phyloP scores from a whole-genome alignment of 148 eudicot species.

The Fagopyrum tataricum region DNA sequence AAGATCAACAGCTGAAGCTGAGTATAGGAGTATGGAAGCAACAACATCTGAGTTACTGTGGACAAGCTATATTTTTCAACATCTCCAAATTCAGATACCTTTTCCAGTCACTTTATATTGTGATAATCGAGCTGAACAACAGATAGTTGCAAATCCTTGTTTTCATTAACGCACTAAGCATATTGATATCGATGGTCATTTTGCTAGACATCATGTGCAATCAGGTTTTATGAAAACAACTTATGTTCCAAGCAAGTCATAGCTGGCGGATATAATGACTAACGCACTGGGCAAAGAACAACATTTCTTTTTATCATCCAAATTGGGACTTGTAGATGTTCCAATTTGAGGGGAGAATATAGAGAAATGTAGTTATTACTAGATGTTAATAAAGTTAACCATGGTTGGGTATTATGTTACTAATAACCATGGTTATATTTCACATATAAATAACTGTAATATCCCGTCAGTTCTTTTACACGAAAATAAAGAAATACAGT shows the following conservation, averaged over 20 bases:
- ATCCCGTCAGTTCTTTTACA: no score
- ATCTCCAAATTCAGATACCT: no score
- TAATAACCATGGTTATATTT: no score
- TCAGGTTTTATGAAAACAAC: neutral
- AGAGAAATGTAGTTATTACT: no score
- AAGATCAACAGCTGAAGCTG: neutral
- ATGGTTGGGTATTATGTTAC: no score
- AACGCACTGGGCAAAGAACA: no score
- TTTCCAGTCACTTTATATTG: neutral
- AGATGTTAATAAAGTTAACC: no score
- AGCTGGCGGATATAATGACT: neutral
- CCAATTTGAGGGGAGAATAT: no score
- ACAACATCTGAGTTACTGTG: neutral
- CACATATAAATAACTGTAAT: no score
- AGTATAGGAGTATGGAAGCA: neutral
- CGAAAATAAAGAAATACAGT: no score
- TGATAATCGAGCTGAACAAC: neutral
- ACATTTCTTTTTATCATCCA: no score
- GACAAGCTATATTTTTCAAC: neutral
- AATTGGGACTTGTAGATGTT: no score
- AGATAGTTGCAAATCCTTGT: neutral
- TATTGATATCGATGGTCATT: neutral
- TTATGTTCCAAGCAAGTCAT: neutral
- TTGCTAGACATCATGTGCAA: neutral
- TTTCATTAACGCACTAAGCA: neutral